phyloP scores from a whole-genome alignment of 192 early-diverging fungal species.

The Backusella mclennaniae region DNA sequence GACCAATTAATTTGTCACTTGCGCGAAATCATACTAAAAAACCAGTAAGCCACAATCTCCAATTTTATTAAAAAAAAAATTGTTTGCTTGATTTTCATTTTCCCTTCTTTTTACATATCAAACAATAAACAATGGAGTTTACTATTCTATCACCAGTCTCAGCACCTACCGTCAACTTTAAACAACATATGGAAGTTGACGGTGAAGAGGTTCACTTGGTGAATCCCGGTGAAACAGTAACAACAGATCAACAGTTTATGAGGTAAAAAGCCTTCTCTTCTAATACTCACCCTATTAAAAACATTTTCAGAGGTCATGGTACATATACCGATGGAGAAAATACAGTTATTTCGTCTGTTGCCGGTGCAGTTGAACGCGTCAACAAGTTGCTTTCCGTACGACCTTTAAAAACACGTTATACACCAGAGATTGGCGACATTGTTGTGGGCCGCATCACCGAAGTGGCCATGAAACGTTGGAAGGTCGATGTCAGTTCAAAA shows the following conservation, averaged over 20 bases:
- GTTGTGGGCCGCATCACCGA: slow-evolving; percentile 94
- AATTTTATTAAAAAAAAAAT: too few relatives aligned
- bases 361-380: slow-evolving; percentile 89
- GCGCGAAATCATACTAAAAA: too few relatives aligned
- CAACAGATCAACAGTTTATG: slow-evolving; percentile 75
- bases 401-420: slow-evolving; percentile 85
- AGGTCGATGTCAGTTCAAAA: slow-evolving; percentile 85
- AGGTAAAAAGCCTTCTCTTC: slow-evolving; percentile 22
- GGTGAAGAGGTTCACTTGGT: slow-evolving; percentile 49
- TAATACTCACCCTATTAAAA: too few relatives aligned
- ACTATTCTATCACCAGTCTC: slow-evolving; percentile 22
- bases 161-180: not conserved
- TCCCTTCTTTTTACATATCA: too few relatives aligned
- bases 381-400: slow-evolving; percentile 94
- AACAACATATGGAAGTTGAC: slow-evolving; percentile 43
- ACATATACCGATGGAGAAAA: slow-evolving; percentile 71
- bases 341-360: slow-evolving; percentile 79
- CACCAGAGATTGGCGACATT: slow-evolving; percentile 95
- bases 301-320: slow-evolving; percentile 70
- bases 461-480: slow-evolving; percentile 89
- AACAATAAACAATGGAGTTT: slow-evolving; percentile 13
- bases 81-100: too few relatives aligned
- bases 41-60: too few relatives aligned
- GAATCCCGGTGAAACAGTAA: slow-evolving; percentile 78
- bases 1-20: too few relatives aligned